Conservation (phyloP, 371 early-diverging fungal species). For the Mortierella sp. region DNA sequence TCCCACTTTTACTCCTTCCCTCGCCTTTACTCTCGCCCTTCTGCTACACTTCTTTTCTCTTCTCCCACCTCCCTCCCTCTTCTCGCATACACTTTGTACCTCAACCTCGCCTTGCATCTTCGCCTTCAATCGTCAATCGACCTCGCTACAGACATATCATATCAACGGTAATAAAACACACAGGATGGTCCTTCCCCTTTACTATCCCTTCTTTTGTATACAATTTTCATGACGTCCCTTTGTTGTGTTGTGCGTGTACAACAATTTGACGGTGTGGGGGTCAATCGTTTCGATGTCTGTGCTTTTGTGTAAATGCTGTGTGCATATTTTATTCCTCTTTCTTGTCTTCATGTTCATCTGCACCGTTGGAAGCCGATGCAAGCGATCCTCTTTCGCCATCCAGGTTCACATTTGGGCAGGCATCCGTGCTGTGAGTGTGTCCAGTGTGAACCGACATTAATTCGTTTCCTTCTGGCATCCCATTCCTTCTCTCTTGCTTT, state of each 20-base stretch:
- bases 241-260: no score
- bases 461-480: not conserved
- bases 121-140: no score
- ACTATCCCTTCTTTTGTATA: no score
- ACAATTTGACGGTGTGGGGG: no score
- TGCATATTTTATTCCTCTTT: not conserved
- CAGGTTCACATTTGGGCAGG: not conserved
- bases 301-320: not conserved
- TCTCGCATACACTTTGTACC: not conserved
- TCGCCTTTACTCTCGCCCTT: not conserved
- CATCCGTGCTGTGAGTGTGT: not conserved
- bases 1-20: not conserved
- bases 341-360: not conserved
- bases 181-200: no score
- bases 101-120: not conserved
- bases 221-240: no score
- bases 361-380: slow-evolving; percentile 6
- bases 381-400: not conserved
- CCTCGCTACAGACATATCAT: no score
- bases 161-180: no score
- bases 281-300: not conserved
- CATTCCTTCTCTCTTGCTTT: not conserved
- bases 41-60: not conserved
- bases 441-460: slow-evolving; percentile 21
- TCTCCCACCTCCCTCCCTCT: not conserved